Percentiles rank a stretch among this genome's conserved stretches.
These are phyloP conservation scores for Mimosa bimucronata DNA, from an alignment of 306 rosid genomes.

Conservation along the genomic window DNA sequence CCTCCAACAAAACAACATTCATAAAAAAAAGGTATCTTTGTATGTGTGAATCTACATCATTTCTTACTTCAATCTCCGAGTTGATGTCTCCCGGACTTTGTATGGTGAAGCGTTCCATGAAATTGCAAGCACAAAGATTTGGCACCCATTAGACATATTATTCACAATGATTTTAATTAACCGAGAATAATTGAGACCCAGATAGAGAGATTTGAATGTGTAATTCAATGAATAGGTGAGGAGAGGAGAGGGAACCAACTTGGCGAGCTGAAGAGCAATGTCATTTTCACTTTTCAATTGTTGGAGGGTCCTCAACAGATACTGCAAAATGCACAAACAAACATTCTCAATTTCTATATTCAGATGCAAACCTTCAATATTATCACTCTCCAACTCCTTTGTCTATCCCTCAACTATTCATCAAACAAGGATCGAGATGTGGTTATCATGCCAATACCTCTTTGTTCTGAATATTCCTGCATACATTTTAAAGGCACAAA, in stretches of 20 bases:
- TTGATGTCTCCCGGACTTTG: constrained; percentile 56
- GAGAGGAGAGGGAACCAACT: constrained; percentile 41
- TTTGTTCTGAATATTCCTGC: constrained; percentile 20
- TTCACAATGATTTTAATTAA: not conserved
- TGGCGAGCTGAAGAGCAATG: constrained; percentile 56
- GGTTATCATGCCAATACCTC: not conserved
- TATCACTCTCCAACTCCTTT: not conserved
- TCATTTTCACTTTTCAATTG: constrained; percentile 56
- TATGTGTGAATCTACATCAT: not conserved
- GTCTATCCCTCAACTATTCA: not conserved
- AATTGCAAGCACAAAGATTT: constrained; percentile 11
- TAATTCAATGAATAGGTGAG: not conserved
- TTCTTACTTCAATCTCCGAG: constrained; percentile 54
- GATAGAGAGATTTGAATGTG: not conserved
- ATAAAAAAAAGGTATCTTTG: too few species aligned
- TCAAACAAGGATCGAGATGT: not conserved
- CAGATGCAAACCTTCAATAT: not conserved
- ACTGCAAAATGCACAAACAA: constrained; percentile 33
- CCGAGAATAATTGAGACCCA: not conserved
- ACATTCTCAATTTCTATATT: not conserved
- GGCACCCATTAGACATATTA: not conserved
- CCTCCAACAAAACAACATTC: not conserved
- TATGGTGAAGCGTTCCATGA: constrained; percentile 15
- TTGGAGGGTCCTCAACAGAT: constrained; percentile 51
- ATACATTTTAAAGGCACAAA: not conserved